Base-by-base conservation (phyloP, 768 basidiomycete genomes). In the Glaciozyma antarctica region DNA sequence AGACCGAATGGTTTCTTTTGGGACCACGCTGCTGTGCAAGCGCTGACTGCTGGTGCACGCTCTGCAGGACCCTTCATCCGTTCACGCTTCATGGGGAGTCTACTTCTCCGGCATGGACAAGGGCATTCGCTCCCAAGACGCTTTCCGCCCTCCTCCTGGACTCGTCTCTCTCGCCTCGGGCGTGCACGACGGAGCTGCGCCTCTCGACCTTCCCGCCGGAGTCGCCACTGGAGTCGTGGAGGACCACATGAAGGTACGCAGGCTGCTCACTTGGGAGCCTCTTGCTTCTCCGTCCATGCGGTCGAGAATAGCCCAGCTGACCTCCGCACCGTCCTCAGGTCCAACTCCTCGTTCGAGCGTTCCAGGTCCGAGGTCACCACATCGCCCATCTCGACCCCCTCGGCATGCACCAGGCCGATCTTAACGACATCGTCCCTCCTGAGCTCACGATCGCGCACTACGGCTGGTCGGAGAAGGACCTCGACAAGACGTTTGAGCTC, bases 341-440 rank as follows among this genome's bases (percentile, higher is more conserved):
- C 22, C 95, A 99, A 88, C 83, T 98, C 34, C 86, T 99, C 63
- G 91, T 97, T 60, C 87, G 95, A 63, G 95, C 95, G 5, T 99
- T 95, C 78, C 95, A 99, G 85, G 95, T 99, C 22, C 88, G 94
- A 65, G 95, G 95, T 21, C 95, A 99, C 74, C 92, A 97, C 73
- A 82, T 92, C 64, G 95, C 94, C 44, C 88, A 95, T 69, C 82
- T 99, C 60, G 95, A 99, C 76, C 95, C 95, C 41, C 83, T 99
- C 22, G 92, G 92, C 21, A 92, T 99, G 73, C 82, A 88, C 59
- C 86, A 91, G 72, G 82, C 90, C 47, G 94, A 98, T 77, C 83
- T 97, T 51, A 85, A 83, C 43, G 82, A 86, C 61, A 78, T 83
- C 19, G 80, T 82, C 12, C 93, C 93, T 3, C 86, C 90, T 1